Conservation (phyloP, 2,329 filamentous ascomycete genomes). For the Ophiostoma perfectum region DNA sequence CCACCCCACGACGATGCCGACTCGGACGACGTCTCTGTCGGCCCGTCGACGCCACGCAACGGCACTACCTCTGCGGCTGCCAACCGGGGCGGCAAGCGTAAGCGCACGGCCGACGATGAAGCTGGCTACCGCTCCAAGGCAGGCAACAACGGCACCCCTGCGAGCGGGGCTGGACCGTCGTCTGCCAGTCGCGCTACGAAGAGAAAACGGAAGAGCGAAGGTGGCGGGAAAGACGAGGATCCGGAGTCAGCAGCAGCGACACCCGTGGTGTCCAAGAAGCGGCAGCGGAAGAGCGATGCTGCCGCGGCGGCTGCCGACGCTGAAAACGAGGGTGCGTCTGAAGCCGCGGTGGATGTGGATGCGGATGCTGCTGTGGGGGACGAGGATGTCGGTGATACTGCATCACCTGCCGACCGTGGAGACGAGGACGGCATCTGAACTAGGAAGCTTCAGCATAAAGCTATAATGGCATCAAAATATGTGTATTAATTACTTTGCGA, state of each 20-base stretch:
- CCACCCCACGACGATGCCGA: constrained; percentile 28
- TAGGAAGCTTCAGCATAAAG: too few relatives aligned
- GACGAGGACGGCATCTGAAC: constrained; percentile 8
- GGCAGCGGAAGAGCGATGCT: constrained; percentile 34
- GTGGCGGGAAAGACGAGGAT: constrained; percentile 31
- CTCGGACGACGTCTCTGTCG: constrained; percentile 27
- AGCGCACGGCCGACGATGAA: constrained; percentile 49
- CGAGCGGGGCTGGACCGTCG: constrained; percentile 27
- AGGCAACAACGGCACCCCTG: constrained; percentile 33
- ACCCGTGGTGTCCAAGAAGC: constrained; percentile 24
- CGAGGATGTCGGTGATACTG: not conserved
- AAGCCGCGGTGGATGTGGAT: not conserved
- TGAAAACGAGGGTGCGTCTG: constrained; percentile 11
- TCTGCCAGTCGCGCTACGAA: constrained; percentile 47
- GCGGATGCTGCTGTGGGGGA: not conserved
- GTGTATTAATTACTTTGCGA: too few relatives aligned
- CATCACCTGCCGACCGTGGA: not conserved
- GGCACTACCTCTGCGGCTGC: constrained; percentile 22
- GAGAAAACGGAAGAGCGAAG: constrained; percentile 55
- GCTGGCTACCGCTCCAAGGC: constrained; percentile 55
- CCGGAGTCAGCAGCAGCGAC: constrained; percentile 27
- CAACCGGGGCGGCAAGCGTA: constrained; percentile 46
- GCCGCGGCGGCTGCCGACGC: constrained; percentile 8
- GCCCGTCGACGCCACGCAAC: constrained; percentile 21
- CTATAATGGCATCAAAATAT: too few relatives aligned